Conservation (phyloP, 345 rosid species). For the Pelargonium nanum region DNA sequence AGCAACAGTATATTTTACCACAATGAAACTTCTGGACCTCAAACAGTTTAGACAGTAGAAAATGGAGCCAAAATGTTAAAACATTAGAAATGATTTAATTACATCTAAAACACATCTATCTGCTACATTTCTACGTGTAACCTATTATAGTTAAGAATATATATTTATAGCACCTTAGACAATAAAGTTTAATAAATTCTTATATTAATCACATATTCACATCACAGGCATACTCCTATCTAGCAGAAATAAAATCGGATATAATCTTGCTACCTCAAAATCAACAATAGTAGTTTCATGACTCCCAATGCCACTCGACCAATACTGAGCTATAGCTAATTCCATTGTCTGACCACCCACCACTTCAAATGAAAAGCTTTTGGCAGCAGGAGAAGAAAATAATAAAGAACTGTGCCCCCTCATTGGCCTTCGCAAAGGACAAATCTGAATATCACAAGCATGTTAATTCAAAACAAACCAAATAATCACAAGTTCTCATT, state of each 20-base stretch:
- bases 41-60: too few relatives aligned
- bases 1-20: neutral
- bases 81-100: too few relatives aligned
- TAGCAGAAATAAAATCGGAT: neutral
- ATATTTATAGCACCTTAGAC: too few relatives aligned
- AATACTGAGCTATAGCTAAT: constrained; percentile 85
- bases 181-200: too few relatives aligned
- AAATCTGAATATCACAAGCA: constrained; percentile 46
- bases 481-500: constrained; percentile 4
- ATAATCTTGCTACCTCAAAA: constrained; percentile 60
- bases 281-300: constrained; percentile 65
- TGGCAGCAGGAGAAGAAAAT: constrained; percentile 70
- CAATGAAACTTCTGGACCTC: neutral
- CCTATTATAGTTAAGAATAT: too few relatives aligned
- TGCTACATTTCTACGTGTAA: too few relatives aligned
- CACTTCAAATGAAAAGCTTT: constrained; percentile 72
- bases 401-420: constrained; percentile 71
- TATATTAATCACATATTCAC: neutral
- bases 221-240: neutral
- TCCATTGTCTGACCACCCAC: constrained; percentile 91
- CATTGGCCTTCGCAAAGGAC: constrained; percentile 82
- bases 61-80: too few relatives aligned
- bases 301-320: constrained; percentile 98
- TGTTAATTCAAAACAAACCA: constrained; percentile 23
- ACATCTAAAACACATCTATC: too few relatives aligned